phyloP scores from a whole-genome alignment of 257 asterid species.

The Salvia rosmarinus region DNA sequence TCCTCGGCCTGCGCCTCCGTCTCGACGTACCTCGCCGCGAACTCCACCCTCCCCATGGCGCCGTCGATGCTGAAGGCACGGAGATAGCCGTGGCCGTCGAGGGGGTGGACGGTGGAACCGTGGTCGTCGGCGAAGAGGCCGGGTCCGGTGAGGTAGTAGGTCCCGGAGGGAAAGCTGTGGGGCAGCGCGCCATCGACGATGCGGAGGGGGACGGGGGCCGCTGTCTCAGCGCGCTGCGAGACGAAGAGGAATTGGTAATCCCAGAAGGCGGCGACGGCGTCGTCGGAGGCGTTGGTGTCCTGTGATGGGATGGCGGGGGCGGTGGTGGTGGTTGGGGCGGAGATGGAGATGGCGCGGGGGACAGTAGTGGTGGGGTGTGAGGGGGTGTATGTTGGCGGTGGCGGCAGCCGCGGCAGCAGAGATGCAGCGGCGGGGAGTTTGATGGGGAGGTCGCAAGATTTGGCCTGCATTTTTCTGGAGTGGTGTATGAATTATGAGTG shows the following conservation, averaged over 20 bases:
- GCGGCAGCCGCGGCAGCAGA: constrained; percentile 48
- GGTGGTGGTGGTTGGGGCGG: constrained; percentile 49
- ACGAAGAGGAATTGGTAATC: constrained; percentile 89
- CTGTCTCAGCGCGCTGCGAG: constrained; percentile 88
- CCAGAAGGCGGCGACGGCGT: constrained; percentile 72
- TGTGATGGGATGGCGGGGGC: constrained; percentile 11
- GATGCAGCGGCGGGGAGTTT: constrained; percentile 44
- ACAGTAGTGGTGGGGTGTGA: constrained; percentile 42
- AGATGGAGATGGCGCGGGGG: constrained; percentile 67
- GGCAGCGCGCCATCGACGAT: constrained; percentile 84
- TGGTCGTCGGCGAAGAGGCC: constrained; percentile 91
- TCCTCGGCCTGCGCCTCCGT: constrained; percentile 96
- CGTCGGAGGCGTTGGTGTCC: constrained; percentile 45
- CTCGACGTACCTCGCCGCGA: constrained; percentile 87
- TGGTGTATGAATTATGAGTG: not conserved
- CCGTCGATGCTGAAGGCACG: constrained; percentile 65
- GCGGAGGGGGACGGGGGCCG: constrained; percentile 64
- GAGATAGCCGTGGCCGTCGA: constrained; percentile 92
- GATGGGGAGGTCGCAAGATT: constrained; percentile 60
- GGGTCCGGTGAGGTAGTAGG: constrained; percentile 88
- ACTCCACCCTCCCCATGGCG: constrained; percentile 54
- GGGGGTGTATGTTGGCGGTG: constrained; percentile 45
- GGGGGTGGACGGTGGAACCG: constrained; percentile 97
- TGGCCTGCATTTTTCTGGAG: constrained; percentile 67
- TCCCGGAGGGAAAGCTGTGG: constrained; percentile 73